A percentile compares a stretch with the other conserved stretches of the same genome.
phyloP scores from a whole-genome alignment of 1,284 basidiomycete genomes.

The Leccinum laetum region DNA sequence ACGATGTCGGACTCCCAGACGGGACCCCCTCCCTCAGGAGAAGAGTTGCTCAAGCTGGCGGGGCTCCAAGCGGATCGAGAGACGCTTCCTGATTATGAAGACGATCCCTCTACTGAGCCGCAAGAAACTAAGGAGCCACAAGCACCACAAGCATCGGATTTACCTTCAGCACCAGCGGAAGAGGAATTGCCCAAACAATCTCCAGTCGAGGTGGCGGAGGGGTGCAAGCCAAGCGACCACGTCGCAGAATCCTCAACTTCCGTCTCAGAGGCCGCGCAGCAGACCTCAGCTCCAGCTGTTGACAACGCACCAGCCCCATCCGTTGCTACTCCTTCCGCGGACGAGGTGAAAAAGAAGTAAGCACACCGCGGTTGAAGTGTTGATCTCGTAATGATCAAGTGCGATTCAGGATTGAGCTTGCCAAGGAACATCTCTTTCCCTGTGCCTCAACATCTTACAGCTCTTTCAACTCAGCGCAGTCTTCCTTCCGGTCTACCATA shows the following conservation, averaged over 20 bases:
- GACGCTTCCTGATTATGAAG: constrained; percentile 56
- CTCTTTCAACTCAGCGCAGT: constrained; percentile 19
- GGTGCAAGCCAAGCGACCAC: constrained; percentile 1
- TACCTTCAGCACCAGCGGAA: neutral
- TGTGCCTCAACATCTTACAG: constrained; percentile 23
- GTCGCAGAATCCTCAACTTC: constrained; percentile 1
- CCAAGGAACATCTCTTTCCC: constrained; percentile 48
- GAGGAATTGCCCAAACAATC: constrained; percentile 2
- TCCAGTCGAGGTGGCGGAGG: constrained; percentile 3
- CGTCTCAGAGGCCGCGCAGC: constrained; percentile 2
- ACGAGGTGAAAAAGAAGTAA: constrained; percentile 27
- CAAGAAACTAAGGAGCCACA: constrained; percentile 1
- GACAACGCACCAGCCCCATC: neutral
- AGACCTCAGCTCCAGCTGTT: neutral
- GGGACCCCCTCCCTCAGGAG: constrained; percentile 34
- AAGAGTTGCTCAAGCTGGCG: constrained; percentile 48
- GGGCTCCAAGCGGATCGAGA: constrained; percentile 40
- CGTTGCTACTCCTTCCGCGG: neutral
- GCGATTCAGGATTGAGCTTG: constrained; percentile 37
- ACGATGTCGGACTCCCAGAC: constrained; percentile 1
- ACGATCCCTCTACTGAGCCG: constrained; percentile 33
- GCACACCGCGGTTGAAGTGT: neutral
- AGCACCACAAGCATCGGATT: neutral
- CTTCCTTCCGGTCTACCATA: constrained; percentile 43
- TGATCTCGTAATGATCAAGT: constrained; percentile 6